Base-by-base conservation (phyloP, 2,329 filamentous ascomycete genomes). In the Phoma sp. region DNA sequence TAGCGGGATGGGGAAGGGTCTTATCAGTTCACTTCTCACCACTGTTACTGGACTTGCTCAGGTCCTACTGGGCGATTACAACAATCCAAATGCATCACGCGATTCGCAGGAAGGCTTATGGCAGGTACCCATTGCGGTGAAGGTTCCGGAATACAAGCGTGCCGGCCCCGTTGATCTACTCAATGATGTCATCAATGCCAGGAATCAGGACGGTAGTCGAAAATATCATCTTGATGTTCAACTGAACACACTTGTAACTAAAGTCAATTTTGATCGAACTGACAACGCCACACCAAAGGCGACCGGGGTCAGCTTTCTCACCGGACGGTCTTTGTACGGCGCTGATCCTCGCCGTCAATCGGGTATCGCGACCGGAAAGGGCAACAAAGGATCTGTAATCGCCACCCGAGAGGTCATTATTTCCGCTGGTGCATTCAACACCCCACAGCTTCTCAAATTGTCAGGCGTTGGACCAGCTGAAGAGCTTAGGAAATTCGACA, bases 211-310 rank as follows among this genome's bases (percentile, higher is more conserved):
- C 52, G 82, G 82, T 22, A 76, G 73, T 39, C 78, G 78, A 56
- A 80, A 77, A 59, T 85, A 85, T 66, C 79, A 78, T 23, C 79
- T 87, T 0, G 81, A 84, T 56, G 73, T 87, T 39, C 75, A 78
- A 37, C 77, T 81, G 3, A 88, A 88, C 72, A 85, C 82, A 9
- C 74, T 89, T 32, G 89, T 83, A 56, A 86, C 87, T 45, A 87
- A 85, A 64, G 74, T 91, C 68, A 76, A 77, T 24, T 88, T 87
- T 60, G 85, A 87, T 13, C 83, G 86, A 1, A 84, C 82, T 67
- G 82, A 81, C 13, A 36, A 42, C n/a, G 66, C 75, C 14, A 80
- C 81, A 30, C 78, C 80, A 58, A 87, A 65, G 35, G 77, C 77
- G 1, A 72, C 67, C 39, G 75, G 76, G 18, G 74, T 78, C 38